Evolutionary conservation across 2,329 filamentous ascomycete species (phyloP), one percentile per base, ranked within the genome.

Genomic region (Fusarium graminum): DNA sequence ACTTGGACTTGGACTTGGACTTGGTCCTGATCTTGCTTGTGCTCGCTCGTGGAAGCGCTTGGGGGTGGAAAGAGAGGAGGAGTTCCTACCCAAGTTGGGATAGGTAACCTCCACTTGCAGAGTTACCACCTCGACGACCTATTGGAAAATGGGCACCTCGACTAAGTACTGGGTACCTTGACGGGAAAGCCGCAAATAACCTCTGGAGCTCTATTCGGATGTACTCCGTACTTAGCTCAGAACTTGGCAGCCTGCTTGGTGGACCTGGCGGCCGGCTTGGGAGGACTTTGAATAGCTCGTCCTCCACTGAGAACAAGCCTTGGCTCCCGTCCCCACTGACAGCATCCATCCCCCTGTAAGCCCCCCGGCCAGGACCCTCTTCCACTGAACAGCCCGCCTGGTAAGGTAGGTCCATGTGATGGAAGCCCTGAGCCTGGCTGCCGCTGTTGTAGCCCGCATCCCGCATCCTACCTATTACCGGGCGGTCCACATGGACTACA

Each of bases 301-400:
- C 59, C 46, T 65, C 65, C 65, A 67, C 60, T 68, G 60, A 68
- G 51, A 62, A 43, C 16, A 43, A 51, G 54, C 22, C 54, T 61
- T 60, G 59, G 19, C 64, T 65, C 42, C 63, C 63, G 56, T 65
- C 63, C 63, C 64, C 64, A 67, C 64, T 67, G 59, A 68, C 65
- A 67, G 65, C 55, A 65, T 39, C 60, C 59, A 65, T 39, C 60
- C 59, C 63, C 63, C 52, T 59, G 55, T 46, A 39, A 41, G 29
- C 26, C 26, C 34, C 46, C 56, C 22, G 19, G 56, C 56, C 47
- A 52, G 41, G 47, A 59, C 40, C 52, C 39, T 65, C 60, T 36
- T 40, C 60, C 47, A 52, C 65, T 68, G 59, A 53, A 54, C 30
- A 65, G 45, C 34, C 34, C 34, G 14, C 34, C 16, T n/a, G 34